Conservation (phyloP, 352 stramenopile species). For the Peronosclerospora sorghi region DNA sequence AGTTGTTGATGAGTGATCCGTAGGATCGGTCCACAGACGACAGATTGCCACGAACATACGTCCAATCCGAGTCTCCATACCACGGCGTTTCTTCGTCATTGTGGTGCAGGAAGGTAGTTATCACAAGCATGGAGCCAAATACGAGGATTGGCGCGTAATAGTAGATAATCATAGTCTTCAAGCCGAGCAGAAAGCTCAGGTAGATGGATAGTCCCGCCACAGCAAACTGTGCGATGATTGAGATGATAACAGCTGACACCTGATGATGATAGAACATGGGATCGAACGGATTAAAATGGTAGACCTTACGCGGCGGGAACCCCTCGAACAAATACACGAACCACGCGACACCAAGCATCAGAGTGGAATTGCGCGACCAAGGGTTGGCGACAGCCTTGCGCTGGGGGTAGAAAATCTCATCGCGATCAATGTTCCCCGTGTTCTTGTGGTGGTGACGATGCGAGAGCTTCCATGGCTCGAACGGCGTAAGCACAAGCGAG, state of each 20-base stretch:
- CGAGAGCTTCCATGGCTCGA: constrained; percentile 71
- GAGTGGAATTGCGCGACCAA: constrained; percentile 35
- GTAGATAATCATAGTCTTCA: constrained; percentile 60
- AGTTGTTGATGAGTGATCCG: constrained; percentile 65
- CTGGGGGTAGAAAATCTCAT: constrained; percentile 79
- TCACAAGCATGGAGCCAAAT: constrained; percentile 70
- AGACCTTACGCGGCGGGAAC: constrained; percentile 62
- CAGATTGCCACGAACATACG: constrained; percentile 76
- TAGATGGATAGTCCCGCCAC: constrained; percentile 30
- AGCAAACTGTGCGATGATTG: constrained; percentile 31
- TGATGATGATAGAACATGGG: constrained; percentile 59
- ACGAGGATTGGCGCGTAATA: constrained; percentile 71
- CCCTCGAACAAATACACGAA: constrained; percentile 62
- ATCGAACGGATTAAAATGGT: constrained; percentile 77
- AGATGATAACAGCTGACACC: constrained; percentile 49
- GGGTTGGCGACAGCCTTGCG: constrained; percentile 42
- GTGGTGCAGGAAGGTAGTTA: constrained; percentile 79
- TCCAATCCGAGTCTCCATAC: constrained; percentile 78
- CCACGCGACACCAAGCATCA: constrained; percentile 50
- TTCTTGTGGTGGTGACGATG: constrained; percentile 83
- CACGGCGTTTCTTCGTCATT: constrained; percentile 76
- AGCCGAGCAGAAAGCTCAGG: constrained; percentile 30
- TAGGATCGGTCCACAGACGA: constrained; percentile 75
- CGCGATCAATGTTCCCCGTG: constrained; percentile 77
- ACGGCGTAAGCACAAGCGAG: constrained; percentile 73